These are phyloP conservation scores for Heliosperma pusillum DNA, from an alignment of 148 eudicot species.

Conservation along the genomic window DNA sequence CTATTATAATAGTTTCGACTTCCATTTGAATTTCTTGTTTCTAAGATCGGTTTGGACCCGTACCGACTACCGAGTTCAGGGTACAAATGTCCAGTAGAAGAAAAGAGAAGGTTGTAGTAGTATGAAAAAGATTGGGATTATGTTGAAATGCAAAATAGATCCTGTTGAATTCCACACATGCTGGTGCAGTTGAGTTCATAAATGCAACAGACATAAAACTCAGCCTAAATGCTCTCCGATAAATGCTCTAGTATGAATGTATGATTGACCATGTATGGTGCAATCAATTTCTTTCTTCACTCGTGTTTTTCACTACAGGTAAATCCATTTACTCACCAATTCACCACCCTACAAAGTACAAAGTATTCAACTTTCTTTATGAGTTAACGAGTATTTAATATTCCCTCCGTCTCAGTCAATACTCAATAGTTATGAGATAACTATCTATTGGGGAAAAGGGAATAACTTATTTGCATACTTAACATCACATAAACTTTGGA, in stretches of 20 bases:
- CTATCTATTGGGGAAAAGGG: neutral
- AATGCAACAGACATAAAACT: neutral
- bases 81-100: neutral
- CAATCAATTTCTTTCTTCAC: neutral
- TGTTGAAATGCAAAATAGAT: neutral
- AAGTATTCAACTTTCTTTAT: neutral
- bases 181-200: neutral
- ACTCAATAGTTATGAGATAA: neutral
- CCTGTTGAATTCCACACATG: neutral
- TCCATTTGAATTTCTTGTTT: too few relatives aligned
- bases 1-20: too few relatives aligned
- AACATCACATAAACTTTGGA: too few relatives aligned
- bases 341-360: neutral
- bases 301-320: neutral
- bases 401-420: too few relatives aligned
- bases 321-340: neutral
- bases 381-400: neutral
- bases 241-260: neutral
- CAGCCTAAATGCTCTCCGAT: neutral
- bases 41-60: too few relatives aligned
- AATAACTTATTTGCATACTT: too few relatives aligned
- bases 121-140: neutral
- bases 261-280: neutral
- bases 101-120: neutral
- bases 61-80: neutral